These are phyloP conservation scores for Crithidia expoeki DNA, from an alignment of 208 protist genomes.

Conservation along the genomic window DNA sequence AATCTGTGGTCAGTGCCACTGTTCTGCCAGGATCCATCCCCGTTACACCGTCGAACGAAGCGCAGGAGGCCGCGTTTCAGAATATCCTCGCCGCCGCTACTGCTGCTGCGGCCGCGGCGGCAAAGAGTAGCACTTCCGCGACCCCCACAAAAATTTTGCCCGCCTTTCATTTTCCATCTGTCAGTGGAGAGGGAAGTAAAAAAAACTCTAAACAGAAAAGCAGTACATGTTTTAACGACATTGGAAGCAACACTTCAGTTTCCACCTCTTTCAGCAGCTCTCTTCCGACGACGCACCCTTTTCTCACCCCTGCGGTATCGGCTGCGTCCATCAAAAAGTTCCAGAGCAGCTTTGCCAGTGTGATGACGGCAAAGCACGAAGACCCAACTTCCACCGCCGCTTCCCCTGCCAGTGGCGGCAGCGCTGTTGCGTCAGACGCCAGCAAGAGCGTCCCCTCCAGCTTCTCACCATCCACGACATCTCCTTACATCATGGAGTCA, in stretches of 20 bases:
- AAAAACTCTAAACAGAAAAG: not conserved
- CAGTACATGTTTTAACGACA: not conserved
- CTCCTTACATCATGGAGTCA: slow-evolving; percentile 39
- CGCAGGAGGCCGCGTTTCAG: slow-evolving; percentile 8
- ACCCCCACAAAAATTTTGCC: not conserved
- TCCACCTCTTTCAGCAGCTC: slow-evolving; percentile 1
- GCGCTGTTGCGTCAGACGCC: not conserved
- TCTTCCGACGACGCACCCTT: not conserved
- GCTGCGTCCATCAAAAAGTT: slow-evolving; percentile 20
- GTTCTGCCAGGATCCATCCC: slow-evolving; percentile 10
- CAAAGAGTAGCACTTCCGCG: not conserved
- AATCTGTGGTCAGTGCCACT: not conserved
- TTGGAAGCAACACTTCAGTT: not conserved
- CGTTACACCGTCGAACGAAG: slow-evolving; percentile 8
- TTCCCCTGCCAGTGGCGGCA: not conserved
- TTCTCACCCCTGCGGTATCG: slow-evolving; percentile 14
- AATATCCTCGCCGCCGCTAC: slow-evolving; percentile 19
- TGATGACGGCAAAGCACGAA: slow-evolving; percentile 16
- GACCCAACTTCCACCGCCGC: not conserved
- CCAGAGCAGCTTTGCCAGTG: slow-evolving; percentile 14
- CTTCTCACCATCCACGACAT: not conserved
- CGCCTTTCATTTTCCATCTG: not conserved
- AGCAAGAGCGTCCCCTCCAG: not conserved
- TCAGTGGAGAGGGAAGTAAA: not conserved
- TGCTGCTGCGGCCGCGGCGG: slow-evolving; percentile 1